Evolutionary conservation across 345 rosid genomes (phyloP), one percentile per base, ranked within the genome.

Genomic region (Pistacia integerrima): DNA sequence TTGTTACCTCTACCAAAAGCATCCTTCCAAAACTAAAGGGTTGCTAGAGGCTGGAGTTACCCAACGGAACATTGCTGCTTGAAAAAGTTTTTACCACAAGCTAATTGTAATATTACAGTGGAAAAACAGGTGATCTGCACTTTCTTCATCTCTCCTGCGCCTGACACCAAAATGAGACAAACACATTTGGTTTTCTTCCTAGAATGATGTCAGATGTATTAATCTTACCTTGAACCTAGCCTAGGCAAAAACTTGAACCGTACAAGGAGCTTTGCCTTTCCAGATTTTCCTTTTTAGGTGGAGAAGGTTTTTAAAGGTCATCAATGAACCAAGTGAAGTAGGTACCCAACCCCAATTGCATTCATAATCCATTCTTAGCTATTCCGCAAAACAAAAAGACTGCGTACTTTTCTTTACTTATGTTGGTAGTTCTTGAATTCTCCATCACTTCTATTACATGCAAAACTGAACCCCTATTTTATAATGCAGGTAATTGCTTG

Each of bases 401-500:
- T 41, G 17, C 35, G 10, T 46, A 8, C 59, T 48, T 57, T 59
- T 67, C 20, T n/a, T 25, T 66, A 3, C 25, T 33, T 65, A 17
- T 1, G 33, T 72, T 60, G 41, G 11, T 68, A 52, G 17, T 64
- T 62, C 65, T 51, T 38, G 22, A 48, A 55, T 57, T 63, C 11
- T 63, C 55, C 11, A 10, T 35, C 35, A 56, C 56, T 56, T 66
- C 17, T 25, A 28, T 64, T 72, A 17, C 33, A 28, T 49, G 46
- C 44, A 38, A 11, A 64, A 33, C 14, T 75, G 69, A 87, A 79
- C 69, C 71, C 68, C 44, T 60, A 2, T 81, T 28, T 74, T 52
- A 41, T 80, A 77, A 69, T 76, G 54, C 87, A 95, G 99, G 99
- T 95, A 83, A 85, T 93, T 85, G 98, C 99, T 79, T 95, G 99